Conservation (phyloP, 805 yeast species). For the Barnettozyma pratensis region DNA sequence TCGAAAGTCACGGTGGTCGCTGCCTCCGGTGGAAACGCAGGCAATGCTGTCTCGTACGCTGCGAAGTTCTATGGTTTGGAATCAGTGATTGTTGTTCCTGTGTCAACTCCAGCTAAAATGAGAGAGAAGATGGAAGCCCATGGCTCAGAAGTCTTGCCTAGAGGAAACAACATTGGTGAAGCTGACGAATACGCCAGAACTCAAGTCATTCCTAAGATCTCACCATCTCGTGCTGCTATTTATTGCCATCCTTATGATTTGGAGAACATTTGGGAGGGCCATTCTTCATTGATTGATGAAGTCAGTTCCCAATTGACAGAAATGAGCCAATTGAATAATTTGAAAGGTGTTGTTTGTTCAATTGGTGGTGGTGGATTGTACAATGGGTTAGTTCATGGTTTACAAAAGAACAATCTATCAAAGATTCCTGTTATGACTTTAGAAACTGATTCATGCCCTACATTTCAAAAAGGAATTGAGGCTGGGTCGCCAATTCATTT, state of each 20-base stretch:
- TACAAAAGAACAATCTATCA: conserved; percentile 30
- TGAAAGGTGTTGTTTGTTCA: conserved; percentile 47
- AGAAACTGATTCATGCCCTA: conserved; percentile 62
- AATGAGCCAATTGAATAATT: conserved; percentile 19
- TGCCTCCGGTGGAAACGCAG: conserved; percentile 54
- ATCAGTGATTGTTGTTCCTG: conserved; percentile 58
- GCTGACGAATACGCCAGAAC: conserved; percentile 41
- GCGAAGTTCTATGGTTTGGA: conserved; percentile 32
- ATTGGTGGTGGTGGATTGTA: conserved; percentile 57
- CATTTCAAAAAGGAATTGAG: conserved; percentile 45
- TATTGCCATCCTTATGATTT: conserved; percentile 54
- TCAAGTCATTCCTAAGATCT: conserved; percentile 23
- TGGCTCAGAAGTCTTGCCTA: conserved; percentile 47
- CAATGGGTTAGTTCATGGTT: conserved; percentile 45
- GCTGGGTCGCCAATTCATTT: conserved; percentile 41
- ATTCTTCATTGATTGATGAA: conserved; percentile 43
- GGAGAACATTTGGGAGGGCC: conserved; percentile 51
- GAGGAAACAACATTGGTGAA: conserved; percentile 44
- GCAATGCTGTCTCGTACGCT: conserved; percentile 49
- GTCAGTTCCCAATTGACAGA: conserved; percentile 26
- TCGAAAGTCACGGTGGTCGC: conserved; percentile 39
- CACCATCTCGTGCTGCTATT: conserved; percentile 29
- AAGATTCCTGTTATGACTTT: conserved; percentile 42
- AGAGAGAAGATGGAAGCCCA: conserved; percentile 37
- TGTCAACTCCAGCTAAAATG: conserved; percentile 40